Conservation (phyloP, 306 rosid genomes). For the Lagenaria siceraria region DNA sequence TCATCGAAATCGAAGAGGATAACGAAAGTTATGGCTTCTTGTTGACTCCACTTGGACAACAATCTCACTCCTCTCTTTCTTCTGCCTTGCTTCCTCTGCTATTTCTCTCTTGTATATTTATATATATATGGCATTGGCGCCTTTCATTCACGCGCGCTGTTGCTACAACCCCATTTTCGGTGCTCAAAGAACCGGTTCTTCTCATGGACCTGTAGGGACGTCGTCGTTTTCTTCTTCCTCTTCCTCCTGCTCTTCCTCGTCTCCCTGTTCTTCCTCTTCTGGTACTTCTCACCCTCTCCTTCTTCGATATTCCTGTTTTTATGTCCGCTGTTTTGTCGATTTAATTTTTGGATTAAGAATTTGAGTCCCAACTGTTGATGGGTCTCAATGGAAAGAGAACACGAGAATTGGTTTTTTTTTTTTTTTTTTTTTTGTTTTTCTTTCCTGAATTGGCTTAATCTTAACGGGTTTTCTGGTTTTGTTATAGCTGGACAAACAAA, state of each 20-base stretch:
- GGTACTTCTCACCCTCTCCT: constrained; percentile 14
- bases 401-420: background rate
- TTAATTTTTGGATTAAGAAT: background rate
- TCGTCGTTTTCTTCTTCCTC: constrained; percentile 18
- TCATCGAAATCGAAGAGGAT: background rate
- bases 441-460: background rate
- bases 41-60: background rate
- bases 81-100: background rate
- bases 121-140: constrained; percentile 29
- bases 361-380: background rate
- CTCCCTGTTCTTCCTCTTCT: constrained; percentile 17
- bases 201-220: constrained; percentile 1
- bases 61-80: background rate
- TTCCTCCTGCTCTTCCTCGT: constrained; percentile 13
- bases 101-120: background rate
- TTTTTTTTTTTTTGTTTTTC: background rate
- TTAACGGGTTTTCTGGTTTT: background rate
- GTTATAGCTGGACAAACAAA: background rate
- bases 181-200: constrained; percentile 12
- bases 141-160: constrained; percentile 30
- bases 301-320: background rate
- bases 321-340: background rate
- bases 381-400: background rate
- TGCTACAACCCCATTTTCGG: constrained; percentile 18
- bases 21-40: constrained; percentile 1